Conservation (phyloP, 306 rosid genomes). For the Ormosia emarginata region DNA sequence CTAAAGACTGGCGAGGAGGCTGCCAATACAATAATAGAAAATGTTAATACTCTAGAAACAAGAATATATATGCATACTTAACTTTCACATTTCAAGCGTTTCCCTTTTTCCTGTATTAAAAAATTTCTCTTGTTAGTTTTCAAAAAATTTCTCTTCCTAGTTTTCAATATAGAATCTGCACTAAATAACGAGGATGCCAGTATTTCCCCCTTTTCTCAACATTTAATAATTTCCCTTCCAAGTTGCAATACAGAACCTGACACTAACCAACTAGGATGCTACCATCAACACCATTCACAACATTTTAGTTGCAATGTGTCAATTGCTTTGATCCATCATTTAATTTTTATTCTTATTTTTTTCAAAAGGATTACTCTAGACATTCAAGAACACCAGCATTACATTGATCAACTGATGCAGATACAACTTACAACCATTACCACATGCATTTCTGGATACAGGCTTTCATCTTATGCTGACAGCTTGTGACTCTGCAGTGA, state of each 20-base stretch:
- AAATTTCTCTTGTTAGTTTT: background rate
- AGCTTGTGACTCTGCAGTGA: background rate
- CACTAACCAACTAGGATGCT: background rate
- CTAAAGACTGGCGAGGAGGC: slow-evolving; percentile 83
- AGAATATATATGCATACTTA: background rate
- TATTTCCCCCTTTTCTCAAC: background rate
- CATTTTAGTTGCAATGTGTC: background rate
- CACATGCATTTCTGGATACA: background rate
- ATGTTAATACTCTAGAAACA: slow-evolving; percentile 19
- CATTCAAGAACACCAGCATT: background rate
- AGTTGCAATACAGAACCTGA: background rate
- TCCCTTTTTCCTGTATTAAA: background rate
- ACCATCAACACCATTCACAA: background rate
- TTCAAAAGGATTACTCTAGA: background rate
- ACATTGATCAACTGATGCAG: background rate
- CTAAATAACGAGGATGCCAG: background rate
- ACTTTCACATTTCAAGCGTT: background rate
- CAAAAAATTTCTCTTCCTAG: background rate
- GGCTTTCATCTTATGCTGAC: background rate
- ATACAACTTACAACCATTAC: background rate
- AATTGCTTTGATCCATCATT: background rate
- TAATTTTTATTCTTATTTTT: background rate
- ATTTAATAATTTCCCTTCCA: background rate
- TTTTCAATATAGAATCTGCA: background rate
- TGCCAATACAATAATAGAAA: slow-evolving; percentile 32